Evolutionary conservation across 2,329 filamentous ascomycete species (phyloP).

Genomic region (Cadophora sp.): DNA sequence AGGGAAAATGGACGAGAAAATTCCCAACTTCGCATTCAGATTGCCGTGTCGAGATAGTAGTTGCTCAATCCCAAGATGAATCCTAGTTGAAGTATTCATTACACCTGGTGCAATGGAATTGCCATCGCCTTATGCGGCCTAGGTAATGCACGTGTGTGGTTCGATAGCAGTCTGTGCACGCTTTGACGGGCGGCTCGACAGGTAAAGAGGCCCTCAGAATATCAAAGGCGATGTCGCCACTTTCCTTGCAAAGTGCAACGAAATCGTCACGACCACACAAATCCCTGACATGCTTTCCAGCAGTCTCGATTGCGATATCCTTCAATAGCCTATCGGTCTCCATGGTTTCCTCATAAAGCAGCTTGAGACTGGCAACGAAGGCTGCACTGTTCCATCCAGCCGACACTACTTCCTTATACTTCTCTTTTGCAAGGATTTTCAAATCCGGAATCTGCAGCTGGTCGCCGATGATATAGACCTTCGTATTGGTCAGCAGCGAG

Average conservation of each 20-base stretch:
- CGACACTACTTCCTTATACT: constrained; percentile 18
- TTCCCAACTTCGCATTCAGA: too few species aligned
- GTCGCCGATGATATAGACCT: constrained; percentile 35
- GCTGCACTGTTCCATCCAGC: constrained; percentile 21
- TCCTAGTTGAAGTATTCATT: too few species aligned
- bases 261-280: constrained; percentile 29
- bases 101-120: too few species aligned
- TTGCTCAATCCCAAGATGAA: too few species aligned
- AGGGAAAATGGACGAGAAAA: too few species aligned
- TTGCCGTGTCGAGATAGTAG: too few species aligned
- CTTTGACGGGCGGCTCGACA: too few species aligned
- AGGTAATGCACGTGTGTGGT: too few species aligned
- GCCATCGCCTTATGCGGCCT: too few species aligned
- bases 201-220: constrained; percentile 16
- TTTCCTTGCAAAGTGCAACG: constrained; percentile 19
- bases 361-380: constrained; percentile 20
- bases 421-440: constrained; percentile 27
- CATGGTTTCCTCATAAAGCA: constrained; percentile 26
- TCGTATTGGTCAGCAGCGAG: constrained; percentile 24
- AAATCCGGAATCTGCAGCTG: constrained; percentile 32
- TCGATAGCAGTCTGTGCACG: too few species aligned
- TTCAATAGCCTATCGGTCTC: constrained; percentile 24
- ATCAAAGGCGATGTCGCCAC: constrained; percentile 24
- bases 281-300: constrained; percentile 12
- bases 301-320: constrained; percentile 22